phyloP scores from a whole-genome alignment of 768 basidiomycete genomes.

The Psilocybe cyanescens region DNA sequence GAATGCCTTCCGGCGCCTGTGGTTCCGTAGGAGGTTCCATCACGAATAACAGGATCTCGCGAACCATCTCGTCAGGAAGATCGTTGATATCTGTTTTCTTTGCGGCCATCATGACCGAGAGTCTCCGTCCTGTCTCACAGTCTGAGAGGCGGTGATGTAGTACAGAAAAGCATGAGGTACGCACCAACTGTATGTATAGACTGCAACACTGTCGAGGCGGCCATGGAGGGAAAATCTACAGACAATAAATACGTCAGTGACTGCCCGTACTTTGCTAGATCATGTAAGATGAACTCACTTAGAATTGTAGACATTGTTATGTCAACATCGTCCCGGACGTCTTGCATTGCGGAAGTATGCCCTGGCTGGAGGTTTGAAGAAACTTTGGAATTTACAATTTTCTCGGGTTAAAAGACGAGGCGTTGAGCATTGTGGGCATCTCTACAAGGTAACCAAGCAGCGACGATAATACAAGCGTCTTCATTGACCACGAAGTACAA shows the following conservation, averaged over 20 bases:
- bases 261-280: not conserved
- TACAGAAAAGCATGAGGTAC: not conserved
- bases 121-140: not conserved
- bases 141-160: not conserved
- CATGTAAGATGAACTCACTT: not conserved
- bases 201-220: not conserved
- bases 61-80: slow-evolving; percentile 1
- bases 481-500: too few species aligned
- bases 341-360: not conserved
- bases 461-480: too few species aligned
- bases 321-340: not conserved
- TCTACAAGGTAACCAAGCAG: too few species aligned
- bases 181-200: not conserved
- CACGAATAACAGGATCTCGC: not conserved
- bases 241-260: not conserved
- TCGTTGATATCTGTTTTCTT: not conserved
- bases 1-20: not conserved
- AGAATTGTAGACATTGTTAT: not conserved
- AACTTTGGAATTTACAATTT: too few species aligned
- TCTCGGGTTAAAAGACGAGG: too few species aligned
- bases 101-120: not conserved
- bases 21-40: not conserved
- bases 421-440: too few species aligned
- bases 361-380: not conserved
- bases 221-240: not conserved